phyloP scores from a whole-genome alignment of 495 filamentous ascomycete genomes.

The Penicillium desertorum region DNA sequence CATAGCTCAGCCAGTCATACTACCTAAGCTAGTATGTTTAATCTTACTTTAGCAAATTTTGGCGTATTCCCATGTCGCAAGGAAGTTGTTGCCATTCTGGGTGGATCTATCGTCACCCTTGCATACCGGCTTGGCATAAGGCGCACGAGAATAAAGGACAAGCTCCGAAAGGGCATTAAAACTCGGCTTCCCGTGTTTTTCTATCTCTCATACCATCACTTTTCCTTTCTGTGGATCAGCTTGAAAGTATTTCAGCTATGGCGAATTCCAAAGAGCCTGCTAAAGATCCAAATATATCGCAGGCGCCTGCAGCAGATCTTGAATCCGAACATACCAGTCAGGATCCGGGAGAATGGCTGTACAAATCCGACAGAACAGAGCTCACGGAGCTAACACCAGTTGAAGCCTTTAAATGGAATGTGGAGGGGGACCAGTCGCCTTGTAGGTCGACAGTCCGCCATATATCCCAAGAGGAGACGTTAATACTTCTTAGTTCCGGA shows the following conservation, averaged over 20 bases:
- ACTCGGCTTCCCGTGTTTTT: background rate
- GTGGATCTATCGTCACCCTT: slow-evolving; percentile 8
- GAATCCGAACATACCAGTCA: slow-evolving; percentile 11
- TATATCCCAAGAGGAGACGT: background rate
- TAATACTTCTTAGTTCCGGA: slow-evolving; percentile 25
- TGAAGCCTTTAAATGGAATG: slow-evolving; percentile 31
- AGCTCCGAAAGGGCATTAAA: background rate
- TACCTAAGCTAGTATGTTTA: background rate
- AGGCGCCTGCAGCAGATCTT: slow-evolving; percentile 4
- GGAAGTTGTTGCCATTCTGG: background rate
- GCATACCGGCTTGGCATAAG: background rate
- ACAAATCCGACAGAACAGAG: slow-evolving; percentile 9
- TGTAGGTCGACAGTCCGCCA: slow-evolving; percentile 19
- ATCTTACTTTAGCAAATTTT: background rate
- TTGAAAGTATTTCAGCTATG: slow-evolving; percentile 4
- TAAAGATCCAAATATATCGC: slow-evolving; percentile 6
- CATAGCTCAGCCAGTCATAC: background rate
- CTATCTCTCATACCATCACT: background rate
- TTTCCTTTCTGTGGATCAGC: background rate
- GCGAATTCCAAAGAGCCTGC: background rate
- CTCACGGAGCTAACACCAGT: slow-evolving; percentile 25
- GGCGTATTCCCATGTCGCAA: background rate
- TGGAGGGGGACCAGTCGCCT: slow-evolving; percentile 31
- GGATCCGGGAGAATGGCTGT: slow-evolving; percentile 6
- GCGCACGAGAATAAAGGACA: background rate